Base-by-base conservation (phyloP, 2,329 filamentous ascomycete species). In the Hymenoscyphus fraxineus region DNA sequence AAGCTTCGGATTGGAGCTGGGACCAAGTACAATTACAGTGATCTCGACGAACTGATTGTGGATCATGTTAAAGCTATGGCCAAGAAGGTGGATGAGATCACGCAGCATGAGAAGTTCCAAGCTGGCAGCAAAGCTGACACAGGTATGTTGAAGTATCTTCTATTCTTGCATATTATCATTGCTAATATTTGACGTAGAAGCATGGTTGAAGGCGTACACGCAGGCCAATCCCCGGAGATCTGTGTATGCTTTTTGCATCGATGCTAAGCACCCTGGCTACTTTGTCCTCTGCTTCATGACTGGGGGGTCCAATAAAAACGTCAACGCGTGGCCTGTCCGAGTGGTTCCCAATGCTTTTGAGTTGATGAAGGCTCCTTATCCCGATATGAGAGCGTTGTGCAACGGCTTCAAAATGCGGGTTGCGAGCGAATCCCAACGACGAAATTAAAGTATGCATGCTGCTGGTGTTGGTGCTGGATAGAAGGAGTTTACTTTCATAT, bases 11-110 rank as follows among this genome's bases (percentile, higher is more conserved):
- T 99, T 62, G 90, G 88, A 40, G 91, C 91, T 71, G 90, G 88
- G 40, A 91, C 91, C 71, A 94, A 93, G 76, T 93, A 93, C 78
- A 94, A 87, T 7, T 99, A 99, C 80, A 92, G 88, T 66, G 95
- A 99, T 88, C 82, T 99, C 66, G 95, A 99, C 78, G 95, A 99
- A 77, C 79, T 99, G 80, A 98, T 99, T 70, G 93, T 96, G 75
- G 91, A 95, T 74, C 95, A 99, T 76, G 92, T 99, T 75, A 95
- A 97, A 80, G 92, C 93, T 61, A 99, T 98, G 95, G 91, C 93
- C 19, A 91, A 90, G 78, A 99, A 99, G 83, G 94, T 98, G 60
- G 92, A 96, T 70, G 94, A 99, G 81, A 88, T 99, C 82, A 95
- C 92, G 83, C 86, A 89, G 69, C 89, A 97, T 77, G 94, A 98